Base-by-base conservation (phyloP, 2,329 filamentous ascomycete genomes). In the Stagonosporopsis cucurbitacearum region DNA sequence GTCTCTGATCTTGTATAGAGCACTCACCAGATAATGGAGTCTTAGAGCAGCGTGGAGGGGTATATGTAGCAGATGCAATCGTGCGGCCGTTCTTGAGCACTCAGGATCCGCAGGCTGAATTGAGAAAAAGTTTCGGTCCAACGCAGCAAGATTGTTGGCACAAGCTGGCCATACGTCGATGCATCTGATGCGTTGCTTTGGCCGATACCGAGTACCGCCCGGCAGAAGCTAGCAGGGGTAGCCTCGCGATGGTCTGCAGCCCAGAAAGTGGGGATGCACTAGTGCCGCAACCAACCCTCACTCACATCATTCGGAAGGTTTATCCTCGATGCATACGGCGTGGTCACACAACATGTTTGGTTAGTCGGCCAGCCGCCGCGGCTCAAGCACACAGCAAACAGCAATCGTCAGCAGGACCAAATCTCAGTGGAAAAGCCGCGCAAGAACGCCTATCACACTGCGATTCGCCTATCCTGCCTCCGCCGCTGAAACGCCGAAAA, bases 161-260 rank as follows among this genome's bases (percentile, higher is more conserved):
- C 40, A 37, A 51, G 40, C 32, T 50, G 47, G 41, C 42, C 42
- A 47, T 47, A 25, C 42, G 22, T 40, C 56, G 49, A 54, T 55
- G 50, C 57, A 60, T 46, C 35, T 35, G 19, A 36, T 35, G 41
- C 41, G 36, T n/a, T 46, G 42, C 42, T 44, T 44, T 44, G 26
- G 40, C 36, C 35, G 55, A 53, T 57, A 59, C 55, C 49, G 50
- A 50, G 52, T 60, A 65, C 64, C 66, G 64, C 62, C 60, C 59
- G 57, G 59, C 59, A 48, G 45, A 23, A 33, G 9, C 25, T 33
- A 50, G 52, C 58, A 62, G 57, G 63, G 54, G 42, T 32, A 37
- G 8, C 25, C 39, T 19, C 35, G 49, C 46, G 32, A 52, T 62
- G 54, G 50, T 54, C 22, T 30, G 26, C 48, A 51, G 49, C 49